phyloP scores from a whole-genome alignment of 306 rosid species.

The Prunus dulcis region DNA sequence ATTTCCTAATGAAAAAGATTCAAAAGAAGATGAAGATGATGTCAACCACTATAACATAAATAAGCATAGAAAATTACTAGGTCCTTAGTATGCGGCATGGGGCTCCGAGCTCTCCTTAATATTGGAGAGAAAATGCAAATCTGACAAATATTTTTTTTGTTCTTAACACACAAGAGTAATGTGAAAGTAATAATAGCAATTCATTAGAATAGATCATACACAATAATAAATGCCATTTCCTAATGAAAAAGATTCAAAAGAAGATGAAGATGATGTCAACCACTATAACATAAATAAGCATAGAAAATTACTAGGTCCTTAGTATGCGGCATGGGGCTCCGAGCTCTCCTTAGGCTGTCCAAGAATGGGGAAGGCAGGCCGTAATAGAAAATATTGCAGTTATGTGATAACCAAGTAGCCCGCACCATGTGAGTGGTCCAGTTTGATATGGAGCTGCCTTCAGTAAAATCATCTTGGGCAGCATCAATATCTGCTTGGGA shows the following conservation, averaged over 20 bases:
- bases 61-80: slow-evolving; percentile 41
- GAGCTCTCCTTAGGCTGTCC: slow-evolving; percentile 61
- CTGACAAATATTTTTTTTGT: too few relatives aligned
- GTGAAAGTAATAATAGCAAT: background rate
- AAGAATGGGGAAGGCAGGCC: slow-evolving; percentile 75
- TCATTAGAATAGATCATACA: background rate
- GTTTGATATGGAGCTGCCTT: slow-evolving; percentile 30
- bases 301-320: slow-evolving; percentile 48
- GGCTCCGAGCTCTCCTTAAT: slow-evolving; percentile 47
- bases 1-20: background rate
- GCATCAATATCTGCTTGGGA: slow-evolving; percentile 48
- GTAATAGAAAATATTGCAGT: slow-evolving; percentile 49
- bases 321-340: slow-evolving; percentile 31
- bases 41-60: background rate
- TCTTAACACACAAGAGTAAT: background rate
- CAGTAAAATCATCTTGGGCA: slow-evolving; percentile 31
- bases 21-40: slow-evolving; percentile 3
- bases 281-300: background rate
- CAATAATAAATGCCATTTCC: background rate
- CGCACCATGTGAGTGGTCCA: slow-evolving; percentile 69
- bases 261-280: slow-evolving; percentile 1
- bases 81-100: slow-evolving; percentile 40
- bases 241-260: background rate
- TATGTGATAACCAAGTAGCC: slow-evolving; percentile 75
- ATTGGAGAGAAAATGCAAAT: too few relatives aligned